Base-by-base conservation (phyloP, 164 flowering plant genomes). In the Euptelea pleiosperma region DNA sequence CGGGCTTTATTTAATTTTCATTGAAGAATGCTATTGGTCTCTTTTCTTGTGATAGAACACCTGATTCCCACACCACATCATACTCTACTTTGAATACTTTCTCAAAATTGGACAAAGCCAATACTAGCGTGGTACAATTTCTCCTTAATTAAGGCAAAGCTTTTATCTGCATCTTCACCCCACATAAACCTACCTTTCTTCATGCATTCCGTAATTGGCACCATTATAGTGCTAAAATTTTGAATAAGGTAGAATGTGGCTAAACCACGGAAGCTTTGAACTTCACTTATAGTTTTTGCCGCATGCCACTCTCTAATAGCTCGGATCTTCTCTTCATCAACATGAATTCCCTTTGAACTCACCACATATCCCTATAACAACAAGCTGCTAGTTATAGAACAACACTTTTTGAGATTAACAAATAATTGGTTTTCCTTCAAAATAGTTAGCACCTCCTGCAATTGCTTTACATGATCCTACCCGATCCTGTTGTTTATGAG, bases 321-420 rank as follows among this genome's bases (percentile, higher is more conserved):
- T 11, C 14, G 34, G 4, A 44, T 56, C 26, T 60, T 60, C n/a
- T 14, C 44, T 11, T 31, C 30, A 35, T 49, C 46, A 6, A 28
- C 55, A 10, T 6, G 31, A 14, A 33, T 10, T 5, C 43, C 43
- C 7, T 47, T 21, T 3, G 28, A n/a, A 34, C 51, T 12, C 1
- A 46, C 52, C 2, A 58, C 40, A 14, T 26, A 46, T 30, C 62
- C 60, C 41, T 21, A 44, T 19, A 57, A 44, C 39, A 42, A 43
- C 8, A 44, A 11, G 8, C 16, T 33, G 25, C 25, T 34, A 16
- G 22, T 10, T 25, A 53, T n/a, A 11, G 36, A 53, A 7, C 30
- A 22, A 3, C 44, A 36, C 29, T 53, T 53, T 4, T 35, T 35
- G 0, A 37, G 11, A 9, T 53, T 53, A 8, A 53, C 0, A 11